phyloP scores from a whole-genome alignment of 352 stramenopile genomes.

The Phytophthora pisi region DNA sequence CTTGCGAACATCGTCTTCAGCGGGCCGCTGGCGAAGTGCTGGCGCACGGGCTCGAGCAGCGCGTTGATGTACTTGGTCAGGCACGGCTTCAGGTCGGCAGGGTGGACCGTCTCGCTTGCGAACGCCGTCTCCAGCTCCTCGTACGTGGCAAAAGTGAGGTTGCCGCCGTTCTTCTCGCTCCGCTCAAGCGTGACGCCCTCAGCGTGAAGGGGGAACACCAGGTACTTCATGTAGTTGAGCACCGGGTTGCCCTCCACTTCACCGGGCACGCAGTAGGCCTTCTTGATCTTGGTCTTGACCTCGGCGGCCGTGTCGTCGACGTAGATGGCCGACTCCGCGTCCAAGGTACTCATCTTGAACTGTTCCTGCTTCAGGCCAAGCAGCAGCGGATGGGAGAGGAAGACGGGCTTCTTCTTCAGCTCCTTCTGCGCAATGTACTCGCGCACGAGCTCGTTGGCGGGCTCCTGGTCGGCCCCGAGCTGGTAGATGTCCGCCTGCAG shows the following conservation, averaged over 20 bases:
- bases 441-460: conserved; percentile 94
- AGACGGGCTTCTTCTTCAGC: conserved; percentile 80
- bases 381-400: conserved; percentile 98
- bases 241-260: conserved; percentile 93
- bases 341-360: conserved; percentile 99
- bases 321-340: conserved; percentile 98
- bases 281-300: conserved; percentile 98
- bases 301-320: conserved; percentile 96
- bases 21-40: conserved; percentile 94
- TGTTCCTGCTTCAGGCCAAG: conserved; percentile 98
- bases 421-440: conserved; percentile 97
- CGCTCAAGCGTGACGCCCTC: conserved; percentile 78
- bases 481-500: conserved; percentile 99
- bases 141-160: conserved; percentile 91
- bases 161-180: conserved; percentile 85
- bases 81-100: conserved; percentile 96
- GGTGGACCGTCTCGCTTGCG: conserved; percentile 91
- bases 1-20: conserved; percentile 96
- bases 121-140: conserved; percentile 94
- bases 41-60: conserved; percentile 95
- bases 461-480: conserved; percentile 97
- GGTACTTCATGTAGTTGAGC: conserved; percentile 96
- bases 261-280: conserved; percentile 96
- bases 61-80: conserved; percentile 93
- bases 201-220: conserved; percentile 91